These are phyloP conservation scores for Ichthyophthirius multifiliis DNA, from an alignment of 169 alveolate species.

Conservation along the genomic window DNA sequence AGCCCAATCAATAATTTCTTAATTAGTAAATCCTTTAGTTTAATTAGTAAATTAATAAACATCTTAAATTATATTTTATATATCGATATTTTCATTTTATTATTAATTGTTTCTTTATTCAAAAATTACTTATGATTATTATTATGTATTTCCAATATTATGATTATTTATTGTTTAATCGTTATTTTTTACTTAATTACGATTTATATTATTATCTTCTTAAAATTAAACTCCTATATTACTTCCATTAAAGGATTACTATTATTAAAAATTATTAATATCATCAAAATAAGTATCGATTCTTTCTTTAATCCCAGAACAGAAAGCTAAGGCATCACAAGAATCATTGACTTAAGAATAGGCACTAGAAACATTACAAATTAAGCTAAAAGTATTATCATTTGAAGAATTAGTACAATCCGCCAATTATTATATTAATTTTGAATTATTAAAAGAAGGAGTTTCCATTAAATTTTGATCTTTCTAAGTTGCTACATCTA, in stretches of 20 bases:
- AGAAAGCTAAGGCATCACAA: background rate
- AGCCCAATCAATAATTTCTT: slow-evolving; percentile 9
- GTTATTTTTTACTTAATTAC: too few relatives aligned
- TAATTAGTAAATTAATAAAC: background rate
- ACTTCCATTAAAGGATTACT: background rate
- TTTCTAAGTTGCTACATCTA: background rate
- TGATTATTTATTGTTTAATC: too few relatives aligned
- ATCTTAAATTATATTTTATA: background rate
- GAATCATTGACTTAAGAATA: background rate
- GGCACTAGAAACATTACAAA: background rate
- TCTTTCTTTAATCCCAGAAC: slow-evolving; percentile 11
- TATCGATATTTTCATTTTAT: too few relatives aligned
- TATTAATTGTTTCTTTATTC: too few relatives aligned
- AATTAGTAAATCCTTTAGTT: background rate
- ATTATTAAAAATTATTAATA: background rate
- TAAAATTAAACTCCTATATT: background rate
- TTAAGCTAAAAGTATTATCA: background rate
- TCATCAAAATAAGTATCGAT: background rate
- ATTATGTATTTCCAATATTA: background rate
- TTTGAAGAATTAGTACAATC: background rate
- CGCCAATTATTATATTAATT: background rate
- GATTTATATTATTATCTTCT: too few relatives aligned
- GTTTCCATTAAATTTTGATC: background rate
- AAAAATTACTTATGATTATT: too few relatives aligned
- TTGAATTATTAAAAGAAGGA: background rate